These are phyloP conservation scores for Zostera marina DNA, from an alignment of 116 monocot genomes.

Conservation along the genomic window DNA sequence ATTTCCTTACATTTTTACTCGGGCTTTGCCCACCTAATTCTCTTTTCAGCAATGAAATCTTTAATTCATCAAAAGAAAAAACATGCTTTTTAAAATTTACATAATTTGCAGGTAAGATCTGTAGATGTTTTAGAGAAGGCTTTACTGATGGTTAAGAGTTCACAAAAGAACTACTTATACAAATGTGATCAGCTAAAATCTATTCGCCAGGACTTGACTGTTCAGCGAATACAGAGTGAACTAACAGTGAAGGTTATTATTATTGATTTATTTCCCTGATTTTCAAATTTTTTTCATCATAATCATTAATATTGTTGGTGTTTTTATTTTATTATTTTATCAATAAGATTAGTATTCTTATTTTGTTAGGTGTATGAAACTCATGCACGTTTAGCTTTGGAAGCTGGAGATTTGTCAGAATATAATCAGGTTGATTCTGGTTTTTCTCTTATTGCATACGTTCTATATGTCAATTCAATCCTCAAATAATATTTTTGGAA, in stretches of 20 bases:
- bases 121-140: constrained; percentile 89
- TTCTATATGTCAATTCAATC: background rate
- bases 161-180: constrained; percentile 76
- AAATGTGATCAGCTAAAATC: constrained; percentile 99
- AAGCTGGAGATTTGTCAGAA: constrained; percentile 80
- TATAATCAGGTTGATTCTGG: constrained; percentile 62
- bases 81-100: background rate
- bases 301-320: background rate
- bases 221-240: constrained; percentile 81
- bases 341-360: background rate
- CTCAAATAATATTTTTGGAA: background rate
- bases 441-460: background rate
- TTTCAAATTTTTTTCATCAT: background rate
- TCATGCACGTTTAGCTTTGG: constrained; percentile 76
- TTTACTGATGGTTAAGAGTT: constrained; percentile 64
- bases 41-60: too few species aligned
- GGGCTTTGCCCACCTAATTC: too few species aligned
- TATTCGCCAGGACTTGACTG: constrained; percentile 90
- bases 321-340: too few species aligned
- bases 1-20: too few species aligned
- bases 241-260: constrained; percentile 60
- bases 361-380: constrained; percentile 80
- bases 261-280: background rate
- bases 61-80: too few species aligned
- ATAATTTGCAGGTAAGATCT: constrained; percentile 59